Percentiles rank a stretch among this genome's conserved stretches.
phyloP scores from a whole-genome alignment of 306 rosid species.

The Rosa persica region DNA sequence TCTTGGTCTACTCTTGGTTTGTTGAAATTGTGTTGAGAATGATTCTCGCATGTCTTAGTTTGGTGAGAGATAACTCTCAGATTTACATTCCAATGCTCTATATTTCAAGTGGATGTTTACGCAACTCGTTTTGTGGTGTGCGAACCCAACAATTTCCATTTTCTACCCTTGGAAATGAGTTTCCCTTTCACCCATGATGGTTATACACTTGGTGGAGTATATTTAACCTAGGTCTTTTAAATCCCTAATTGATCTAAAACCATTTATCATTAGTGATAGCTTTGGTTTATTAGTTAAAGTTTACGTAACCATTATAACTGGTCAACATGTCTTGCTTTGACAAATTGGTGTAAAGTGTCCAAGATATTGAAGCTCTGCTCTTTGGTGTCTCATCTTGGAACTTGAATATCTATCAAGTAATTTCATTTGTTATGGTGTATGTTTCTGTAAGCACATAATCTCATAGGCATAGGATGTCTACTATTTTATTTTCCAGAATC shows the following conservation, averaged over 20 bases:
- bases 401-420: not conserved
- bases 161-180: not conserved
- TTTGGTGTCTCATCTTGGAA: not conserved
- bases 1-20: not conserved
- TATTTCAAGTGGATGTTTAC: not conserved
- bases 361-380: not conserved
- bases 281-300: too few relatives aligned
- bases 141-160: not conserved
- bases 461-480: not conserved
- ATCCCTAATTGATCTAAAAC: not conserved
- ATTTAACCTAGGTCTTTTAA: not conserved
- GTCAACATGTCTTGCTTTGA: not conserved
- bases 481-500: not conserved
- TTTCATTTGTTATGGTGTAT: too few relatives aligned
- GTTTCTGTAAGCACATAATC: not conserved
- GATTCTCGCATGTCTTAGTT: not conserved
- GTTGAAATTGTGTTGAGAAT: not conserved
- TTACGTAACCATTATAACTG: not conserved
- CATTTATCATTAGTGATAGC: not conserved
- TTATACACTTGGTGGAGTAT: not conserved
- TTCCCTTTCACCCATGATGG: not conserved
- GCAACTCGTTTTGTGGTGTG: not conserved
- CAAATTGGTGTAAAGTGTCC: not conserved
- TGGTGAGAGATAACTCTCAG: not conserved
- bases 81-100: not conserved